Conservation (phyloP, 352 stramenopile species). For the Phytophthora boehmeriae region DNA sequence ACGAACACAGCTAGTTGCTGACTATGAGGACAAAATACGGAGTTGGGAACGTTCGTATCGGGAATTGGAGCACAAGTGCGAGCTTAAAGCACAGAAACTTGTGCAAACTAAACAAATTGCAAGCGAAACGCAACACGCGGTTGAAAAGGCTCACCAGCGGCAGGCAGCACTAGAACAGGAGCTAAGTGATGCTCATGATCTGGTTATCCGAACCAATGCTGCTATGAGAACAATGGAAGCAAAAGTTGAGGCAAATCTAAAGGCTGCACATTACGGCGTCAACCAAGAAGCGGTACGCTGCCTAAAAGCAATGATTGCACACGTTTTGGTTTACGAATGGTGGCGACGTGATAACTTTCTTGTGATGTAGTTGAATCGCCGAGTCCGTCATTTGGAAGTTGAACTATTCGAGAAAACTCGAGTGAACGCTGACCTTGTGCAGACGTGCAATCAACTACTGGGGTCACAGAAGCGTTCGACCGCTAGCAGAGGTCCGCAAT, state of each 20-base stretch:
- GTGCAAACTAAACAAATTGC: constrained; percentile 31
- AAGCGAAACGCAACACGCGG: constrained; percentile 21
- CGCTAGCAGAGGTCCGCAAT: constrained; percentile 3
- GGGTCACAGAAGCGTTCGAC: constrained; percentile 12
- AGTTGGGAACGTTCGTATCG: constrained; percentile 39
- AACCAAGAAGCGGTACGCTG: constrained; percentile 18
- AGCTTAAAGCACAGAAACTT: constrained; percentile 26
- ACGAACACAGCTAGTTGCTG: constrained; percentile 30
- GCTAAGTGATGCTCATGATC: constrained; percentile 41
- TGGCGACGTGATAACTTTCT: background rate
- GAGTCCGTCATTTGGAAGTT: constrained; percentile 47
- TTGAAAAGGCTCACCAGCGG: constrained; percentile 21
- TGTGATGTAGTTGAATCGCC: constrained; percentile 37
- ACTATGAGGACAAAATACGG: constrained; percentile 54
- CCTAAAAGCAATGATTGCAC: background rate
- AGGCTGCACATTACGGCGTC: constrained; percentile 16
- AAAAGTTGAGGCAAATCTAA: constrained; percentile 42
- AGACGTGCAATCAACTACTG: constrained; percentile 38
- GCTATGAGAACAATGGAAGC: constrained; percentile 54
- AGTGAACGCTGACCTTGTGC: constrained; percentile 36
- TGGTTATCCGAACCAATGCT: constrained; percentile 53
- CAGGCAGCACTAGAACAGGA: constrained; percentile 47
- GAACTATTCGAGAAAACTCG: constrained; percentile 46
- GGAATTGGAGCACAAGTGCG: constrained; percentile 38
- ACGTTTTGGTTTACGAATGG: background rate